Evolutionary conservation across 371 early-diverging fungal genomes (phyloP).

Genomic region (Syncephalis plumigaleata): DNA sequence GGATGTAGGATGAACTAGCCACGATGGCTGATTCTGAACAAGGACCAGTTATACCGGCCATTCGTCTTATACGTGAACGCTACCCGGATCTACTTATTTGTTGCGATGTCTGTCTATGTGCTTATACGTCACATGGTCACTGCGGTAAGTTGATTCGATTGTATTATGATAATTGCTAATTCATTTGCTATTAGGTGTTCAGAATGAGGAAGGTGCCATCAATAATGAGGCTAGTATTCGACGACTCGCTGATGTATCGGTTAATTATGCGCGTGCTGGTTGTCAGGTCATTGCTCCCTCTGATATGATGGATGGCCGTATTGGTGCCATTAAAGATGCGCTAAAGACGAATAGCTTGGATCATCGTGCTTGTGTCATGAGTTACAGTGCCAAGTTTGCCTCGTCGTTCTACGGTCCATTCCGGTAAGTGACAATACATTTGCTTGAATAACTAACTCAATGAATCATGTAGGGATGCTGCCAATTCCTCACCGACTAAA

Average conservation of each 20-base stretch:
- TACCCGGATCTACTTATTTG: slow-evolving; percentile 77
- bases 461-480: slow-evolving; percentile 53
- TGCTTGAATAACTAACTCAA: too few species aligned
- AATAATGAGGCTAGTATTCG: slow-evolving; percentile 60
- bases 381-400: slow-evolving; percentile 91
- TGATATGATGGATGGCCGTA: slow-evolving; percentile 97
- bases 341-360: slow-evolving; percentile 53
- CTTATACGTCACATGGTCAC: slow-evolving; percentile 91
- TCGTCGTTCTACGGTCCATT: slow-evolving; percentile 92
- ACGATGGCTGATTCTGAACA: slow-evolving; percentile 69
- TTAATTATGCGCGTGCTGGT: slow-evolving; percentile 77
- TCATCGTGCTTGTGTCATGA: slow-evolving; percentile 72
- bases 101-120: slow-evolving; percentile 94
- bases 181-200: slow-evolving; percentile 19
- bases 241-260: slow-evolving; percentile 70
- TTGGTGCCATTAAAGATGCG: slow-evolving; percentile 74
- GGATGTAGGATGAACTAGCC: slow-evolving; percentile 55
- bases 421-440: slow-evolving; percentile 51
- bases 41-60: slow-evolving; percentile 74
- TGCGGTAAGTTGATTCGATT: slow-evolving; percentile 40
- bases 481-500: slow-evolving; percentile 74
- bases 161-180: too few species aligned
- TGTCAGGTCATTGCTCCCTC: slow-evolving; percentile 82
- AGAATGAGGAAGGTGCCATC: slow-evolving; percentile 64
- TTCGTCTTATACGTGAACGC: slow-evolving; percentile 48